Conservation (phyloP, 768 basidiomycete genomes). For the Pleurotus salmoneostramineus region DNA sequence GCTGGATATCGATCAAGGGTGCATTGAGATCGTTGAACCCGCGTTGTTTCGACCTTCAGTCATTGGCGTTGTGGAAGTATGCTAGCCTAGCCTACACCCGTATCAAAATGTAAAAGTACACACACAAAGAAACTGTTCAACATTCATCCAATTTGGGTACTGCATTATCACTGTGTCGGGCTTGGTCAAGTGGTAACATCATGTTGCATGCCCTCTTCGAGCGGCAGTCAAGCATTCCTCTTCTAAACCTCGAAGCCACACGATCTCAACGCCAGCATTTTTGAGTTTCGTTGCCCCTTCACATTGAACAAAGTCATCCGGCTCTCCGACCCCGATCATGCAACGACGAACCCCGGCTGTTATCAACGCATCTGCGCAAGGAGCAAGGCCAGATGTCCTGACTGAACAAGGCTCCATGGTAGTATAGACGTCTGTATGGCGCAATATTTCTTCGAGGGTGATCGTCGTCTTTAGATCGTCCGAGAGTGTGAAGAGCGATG, state of each 20-base stretch:
- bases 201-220: conserved; percentile 39
- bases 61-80: not conserved
- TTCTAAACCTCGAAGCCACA: conserved; percentile 75
- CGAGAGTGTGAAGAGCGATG: conserved; percentile 31
- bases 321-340: conserved; percentile 87
- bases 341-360: conserved; percentile 67
- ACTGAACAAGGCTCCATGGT: conserved; percentile 96
- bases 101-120: too few species aligned
- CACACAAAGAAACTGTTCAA: not conserved
- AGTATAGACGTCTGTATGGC: conserved; percentile 77
- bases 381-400: conserved; percentile 79
- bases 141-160: not conserved
- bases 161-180: too few species aligned
- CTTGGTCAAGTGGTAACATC: not conserved
- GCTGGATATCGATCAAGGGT: conserved; percentile 32
- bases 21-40: not conserved
- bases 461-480: conserved; percentile 13
- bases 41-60: not conserved
- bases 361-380: conserved; percentile 85
- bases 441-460: conserved; percentile 45
- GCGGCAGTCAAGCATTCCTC: conserved; percentile 80
- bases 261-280: conserved; percentile 68
- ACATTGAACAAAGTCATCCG: conserved; percentile 91
- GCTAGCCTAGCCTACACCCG: too few species aligned
- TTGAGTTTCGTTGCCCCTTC: conserved; percentile 76